Evolutionary conservation across 345 rosid genomes (phyloP).

Genomic region (Arabidopsis suecica): DNA sequence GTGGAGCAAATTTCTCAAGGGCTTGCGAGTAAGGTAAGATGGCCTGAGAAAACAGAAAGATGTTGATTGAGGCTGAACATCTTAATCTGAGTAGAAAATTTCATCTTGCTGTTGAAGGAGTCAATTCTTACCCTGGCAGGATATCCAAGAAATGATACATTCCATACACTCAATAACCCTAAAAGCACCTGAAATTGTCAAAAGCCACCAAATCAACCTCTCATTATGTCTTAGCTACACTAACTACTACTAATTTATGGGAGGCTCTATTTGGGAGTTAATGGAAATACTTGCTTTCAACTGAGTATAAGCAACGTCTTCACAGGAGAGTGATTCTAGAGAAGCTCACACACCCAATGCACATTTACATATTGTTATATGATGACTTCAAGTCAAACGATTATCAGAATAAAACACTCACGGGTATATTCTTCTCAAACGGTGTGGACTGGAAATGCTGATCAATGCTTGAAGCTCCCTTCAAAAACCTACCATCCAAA

Average conservation of each 20-base stretch:
- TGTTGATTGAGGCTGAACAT: conserved; percentile 14
- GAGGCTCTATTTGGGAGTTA: neutral
- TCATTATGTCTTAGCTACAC: neutral
- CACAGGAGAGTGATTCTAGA: conserved; percentile 1
- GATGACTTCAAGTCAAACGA: neutral
- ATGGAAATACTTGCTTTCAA: neutral
- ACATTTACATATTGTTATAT: neutral
- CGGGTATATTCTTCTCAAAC: conserved; percentile 85
- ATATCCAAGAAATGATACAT: conserved; percentile 90
- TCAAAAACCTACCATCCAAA: conserved; percentile 65
- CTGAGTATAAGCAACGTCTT: conserved; percentile 20
- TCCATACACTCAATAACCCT: conserved; percentile 92
- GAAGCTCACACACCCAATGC: conserved; percentile 1
- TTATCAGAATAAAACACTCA: conserved; percentile 48
- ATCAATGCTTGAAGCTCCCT: conserved; percentile 94
- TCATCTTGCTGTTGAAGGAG: conserved; percentile 25
- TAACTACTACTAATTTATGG: neutral
- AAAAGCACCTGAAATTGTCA: conserved; percentile 69
- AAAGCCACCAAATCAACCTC: conserved; percentile 17
- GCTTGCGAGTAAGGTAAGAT: conserved; percentile 97
- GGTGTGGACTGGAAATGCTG: conserved; percentile 78
- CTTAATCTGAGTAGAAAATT: conserved; percentile 17
- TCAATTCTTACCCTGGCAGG: conserved; percentile 78
- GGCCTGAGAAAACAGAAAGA: conserved; percentile 62
- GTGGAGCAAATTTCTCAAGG: conserved; percentile 93